phyloP scores from a whole-genome alignment of 768 basidiomycete genomes.

The Albatrellus ellisii region DNA sequence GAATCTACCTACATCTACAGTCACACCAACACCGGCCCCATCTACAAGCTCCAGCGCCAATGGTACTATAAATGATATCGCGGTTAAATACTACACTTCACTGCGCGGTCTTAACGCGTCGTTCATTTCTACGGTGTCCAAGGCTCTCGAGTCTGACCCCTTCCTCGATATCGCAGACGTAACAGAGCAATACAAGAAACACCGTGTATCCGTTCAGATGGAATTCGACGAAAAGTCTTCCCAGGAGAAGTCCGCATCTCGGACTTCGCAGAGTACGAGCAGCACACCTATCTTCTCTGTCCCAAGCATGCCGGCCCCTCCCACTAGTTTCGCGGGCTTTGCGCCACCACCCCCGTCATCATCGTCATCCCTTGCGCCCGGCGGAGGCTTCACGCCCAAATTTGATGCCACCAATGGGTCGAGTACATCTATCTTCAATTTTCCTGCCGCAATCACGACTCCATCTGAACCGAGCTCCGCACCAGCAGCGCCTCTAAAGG shows the following conservation, averaged over 20 bases:
- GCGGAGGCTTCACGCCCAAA: constrained; percentile 14
- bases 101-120: constrained; percentile 69
- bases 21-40: constrained; percentile 1
- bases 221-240: constrained; percentile 35
- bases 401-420: constrained; percentile 8
- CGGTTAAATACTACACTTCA: constrained; percentile 47
- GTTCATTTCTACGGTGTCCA: constrained; percentile 41
- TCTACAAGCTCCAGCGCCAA: neutral
- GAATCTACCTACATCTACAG: neutral
- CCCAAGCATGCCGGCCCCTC: constrained; percentile 24
- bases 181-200: constrained; percentile 43
- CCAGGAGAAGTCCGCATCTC: too few relatives aligned
- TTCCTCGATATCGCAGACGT: constrained; percentile 49
- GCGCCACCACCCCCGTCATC: constrained; percentile 17
- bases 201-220: constrained; percentile 41
- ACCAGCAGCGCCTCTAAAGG: neutral
- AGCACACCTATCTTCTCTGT: constrained; percentile 1
- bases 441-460: neutral
- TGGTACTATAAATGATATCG: constrained; percentile 11
- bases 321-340: constrained; percentile 25
- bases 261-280: neutral
- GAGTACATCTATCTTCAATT: constrained; percentile 10
- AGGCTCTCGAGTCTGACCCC: constrained; percentile 52
- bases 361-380: constrained; percentile 16
- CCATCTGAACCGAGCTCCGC: neutral